Conservation (phyloP, 2,329 filamentous ascomycete genomes). For the Curvularia hawaiiensis region DNA sequence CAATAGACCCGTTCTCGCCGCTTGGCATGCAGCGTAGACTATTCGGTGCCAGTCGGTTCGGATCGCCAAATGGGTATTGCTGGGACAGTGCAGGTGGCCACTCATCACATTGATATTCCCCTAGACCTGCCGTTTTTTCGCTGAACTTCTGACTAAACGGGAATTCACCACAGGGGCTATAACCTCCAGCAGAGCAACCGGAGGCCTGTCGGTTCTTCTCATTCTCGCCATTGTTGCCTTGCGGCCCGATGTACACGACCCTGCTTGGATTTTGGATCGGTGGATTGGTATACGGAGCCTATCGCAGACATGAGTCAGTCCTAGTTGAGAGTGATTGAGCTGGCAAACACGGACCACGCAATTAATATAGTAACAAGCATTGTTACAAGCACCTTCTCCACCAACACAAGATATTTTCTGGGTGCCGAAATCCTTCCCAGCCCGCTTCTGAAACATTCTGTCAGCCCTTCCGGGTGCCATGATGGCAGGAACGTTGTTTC, state of each 20-base stretch:
- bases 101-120: constrained; percentile 15
- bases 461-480: neutral
- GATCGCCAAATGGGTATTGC: constrained; percentile 6
- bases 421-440: constrained; percentile 14
- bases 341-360: constrained; percentile 11
- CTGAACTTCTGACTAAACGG: constrained; percentile 23
- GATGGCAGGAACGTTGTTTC: neutral
- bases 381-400: constrained; percentile 22
- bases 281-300: neutral
- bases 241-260: constrained; percentile 16
- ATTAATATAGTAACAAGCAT: constrained; percentile 24
- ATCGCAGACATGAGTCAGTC: neutral
- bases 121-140: neutral
- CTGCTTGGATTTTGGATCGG: constrained; percentile 14
- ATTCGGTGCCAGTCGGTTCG: constrained; percentile 1
- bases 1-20: constrained; percentile 9
- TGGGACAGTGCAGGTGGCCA: constrained; percentile 18
- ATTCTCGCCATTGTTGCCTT: constrained; percentile 2
- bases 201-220: constrained; percentile 16
- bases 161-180: constrained; percentile 10
- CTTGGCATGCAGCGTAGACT: constrained; percentile 16
- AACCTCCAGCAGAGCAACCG: constrained; percentile 11
- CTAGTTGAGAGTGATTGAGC: neutral
- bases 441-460: neutral
- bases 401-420: constrained; percentile 13